Evolutionary conservation across 345 rosid genomes (phyloP), one percentile per base, ranked within the genome.

Genomic region (Sonneratia caseolaris): DNA sequence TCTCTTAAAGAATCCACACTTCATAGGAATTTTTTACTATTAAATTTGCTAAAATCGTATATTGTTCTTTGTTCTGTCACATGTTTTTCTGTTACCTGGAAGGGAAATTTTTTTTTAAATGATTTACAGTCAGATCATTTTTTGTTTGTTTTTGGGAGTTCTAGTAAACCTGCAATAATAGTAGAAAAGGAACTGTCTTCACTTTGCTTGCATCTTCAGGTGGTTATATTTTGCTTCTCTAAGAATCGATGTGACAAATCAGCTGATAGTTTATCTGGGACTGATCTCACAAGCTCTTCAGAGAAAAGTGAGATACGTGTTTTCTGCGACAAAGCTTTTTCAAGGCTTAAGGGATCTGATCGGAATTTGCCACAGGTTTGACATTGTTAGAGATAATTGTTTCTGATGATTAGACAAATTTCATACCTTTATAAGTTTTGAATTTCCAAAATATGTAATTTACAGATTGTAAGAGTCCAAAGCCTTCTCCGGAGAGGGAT

Each of bases 251-350:
- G 97, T 76, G 97, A 92, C 83, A 94, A 86, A 83, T 92, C 89
- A 70, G 97, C 97, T 18, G 93, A 89, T 72, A 71, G 75, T 73
- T 71, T 94, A 83, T 66, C 80, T 70, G 89, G 96, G 75, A 88
- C 80, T 66, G 96, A 94, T 75, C 96, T 90, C 76, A 92, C 97
- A 32, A 88, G 79, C 78, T 80, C 84, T 76, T 89, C 93, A 51
- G 97, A 92, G 82, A 94, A 94, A 84, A 89, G 97, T 71, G 87
- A 84, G 82, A 90, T 94, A 66, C 90, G 85, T 62, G 85, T 94
- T 74, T 94, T 94, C 75, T 94, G 99, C 73, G 92, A 94, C 79
- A 94, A 89, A 82, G 97, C 97, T 71, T 94, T 94, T 82, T 94
- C 96, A 37, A 82, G 99, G 78, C 74, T 94, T 61, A 94, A 92